Conservation (phyloP, 108 stramenopile genomes). For the Cyclostephanos tholiformis region DNA sequence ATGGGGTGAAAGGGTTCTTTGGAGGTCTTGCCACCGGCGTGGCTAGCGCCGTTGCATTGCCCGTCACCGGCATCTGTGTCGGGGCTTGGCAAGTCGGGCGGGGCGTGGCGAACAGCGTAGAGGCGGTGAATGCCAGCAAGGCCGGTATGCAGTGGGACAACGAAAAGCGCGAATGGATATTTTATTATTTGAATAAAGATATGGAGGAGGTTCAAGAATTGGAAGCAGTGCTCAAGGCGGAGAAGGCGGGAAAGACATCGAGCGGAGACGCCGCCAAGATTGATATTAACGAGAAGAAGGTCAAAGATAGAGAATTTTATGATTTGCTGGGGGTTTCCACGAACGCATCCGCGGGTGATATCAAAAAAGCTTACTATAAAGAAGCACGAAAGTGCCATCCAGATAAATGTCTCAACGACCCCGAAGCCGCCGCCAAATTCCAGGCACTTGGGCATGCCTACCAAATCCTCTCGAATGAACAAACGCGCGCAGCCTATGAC, state of each 20-base stretch:
- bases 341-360: constrained; percentile 78
- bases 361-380: constrained; percentile 93
- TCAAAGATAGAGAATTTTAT: constrained; percentile 86
- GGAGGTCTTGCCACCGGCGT: constrained; percentile 83
- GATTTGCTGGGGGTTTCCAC: constrained; percentile 83
- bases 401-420: constrained; percentile 88
- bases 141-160: constrained; percentile 90
- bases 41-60: constrained; percentile 78
- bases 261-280: constrained; percentile 22
- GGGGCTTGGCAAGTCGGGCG: constrained; percentile 81
- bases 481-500: constrained; percentile 86
- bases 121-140: constrained; percentile 61
- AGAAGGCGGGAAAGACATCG: constrained; percentile 28
- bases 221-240: constrained; percentile 50
- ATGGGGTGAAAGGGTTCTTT: constrained; percentile 77
- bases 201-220: constrained; percentile 49
- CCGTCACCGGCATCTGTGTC: constrained; percentile 83
- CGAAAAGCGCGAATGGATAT: constrained; percentile 75
- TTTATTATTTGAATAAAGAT: constrained; percentile 76
- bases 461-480: constrained; percentile 83
- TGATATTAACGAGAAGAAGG: constrained; percentile 54
- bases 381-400: constrained; percentile 86
- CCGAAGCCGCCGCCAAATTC: constrained; percentile 82
- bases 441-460: constrained; percentile 92
- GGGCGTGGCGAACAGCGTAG: constrained; percentile 78